Percentiles rank a stretch among this genome's conserved stretches.
Evolutionary conservation across 129 eudicot genomes (phyloP).

Genomic region (Chrysanthemum seticuspe): DNA sequence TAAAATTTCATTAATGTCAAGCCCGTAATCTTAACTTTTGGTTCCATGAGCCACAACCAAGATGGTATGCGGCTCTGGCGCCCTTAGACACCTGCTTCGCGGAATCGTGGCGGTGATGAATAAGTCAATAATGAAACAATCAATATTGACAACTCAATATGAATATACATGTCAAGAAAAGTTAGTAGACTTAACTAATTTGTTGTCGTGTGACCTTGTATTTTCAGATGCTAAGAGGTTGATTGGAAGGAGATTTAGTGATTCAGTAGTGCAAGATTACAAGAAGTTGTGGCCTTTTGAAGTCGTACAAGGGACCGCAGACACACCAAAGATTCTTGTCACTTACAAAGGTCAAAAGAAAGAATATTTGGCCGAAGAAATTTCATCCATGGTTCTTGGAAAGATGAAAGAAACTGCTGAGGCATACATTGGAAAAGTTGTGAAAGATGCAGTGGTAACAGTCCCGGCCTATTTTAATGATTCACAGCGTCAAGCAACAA

Average conservation of each 20-base stretch:
- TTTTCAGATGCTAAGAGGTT: background rate
- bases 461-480: background rate
- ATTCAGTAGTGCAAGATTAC: background rate
- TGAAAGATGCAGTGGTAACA: background rate
- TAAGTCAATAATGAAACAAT: too few species aligned
- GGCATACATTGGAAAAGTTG: background rate
- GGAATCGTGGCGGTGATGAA: too few species aligned
- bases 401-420: constrained; percentile 2
- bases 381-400: background rate
- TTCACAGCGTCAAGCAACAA: background rate
- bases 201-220: too few species aligned
- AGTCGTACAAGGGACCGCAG: background rate
- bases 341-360: background rate
- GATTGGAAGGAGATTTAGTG: constrained; percentile 4
- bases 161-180: too few species aligned
- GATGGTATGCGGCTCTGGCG: too few species aligned
- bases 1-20: too few species aligned
- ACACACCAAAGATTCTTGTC: background rate
- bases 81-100: too few species aligned
- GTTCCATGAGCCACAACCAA: too few species aligned
- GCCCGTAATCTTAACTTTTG: too few species aligned
- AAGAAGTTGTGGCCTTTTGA: background rate
- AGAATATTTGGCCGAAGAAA: background rate
- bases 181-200: too few species aligned
- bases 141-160: too few species aligned